A percentile compares a stretch with the other conserved stretches of the same genome.
phyloP scores from a whole-genome alignment of 2,329 filamentous ascomycete genomes.

The Sphaerulina musiva region DNA sequence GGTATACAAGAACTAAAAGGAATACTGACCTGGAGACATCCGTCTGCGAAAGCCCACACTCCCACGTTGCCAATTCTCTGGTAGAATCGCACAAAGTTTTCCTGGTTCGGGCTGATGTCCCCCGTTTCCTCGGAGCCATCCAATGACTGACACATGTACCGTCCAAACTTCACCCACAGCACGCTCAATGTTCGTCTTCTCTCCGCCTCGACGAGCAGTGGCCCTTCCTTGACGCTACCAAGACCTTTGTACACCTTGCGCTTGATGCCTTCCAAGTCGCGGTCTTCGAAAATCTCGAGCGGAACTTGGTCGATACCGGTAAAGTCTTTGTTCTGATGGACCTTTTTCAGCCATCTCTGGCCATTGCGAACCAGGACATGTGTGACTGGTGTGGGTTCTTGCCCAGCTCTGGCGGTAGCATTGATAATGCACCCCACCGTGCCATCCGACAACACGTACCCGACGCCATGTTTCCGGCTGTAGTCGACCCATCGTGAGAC shows the following conservation, averaged over 20 bases:
- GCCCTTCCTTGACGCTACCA: slow-evolving; percentile 31
- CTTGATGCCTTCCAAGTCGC: slow-evolving; percentile 56
- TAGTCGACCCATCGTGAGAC: slow-evolving; percentile 80
- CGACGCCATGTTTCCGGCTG: slow-evolving; percentile 77
- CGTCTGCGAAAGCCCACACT: slow-evolving; percentile 74
- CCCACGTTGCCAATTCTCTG: slow-evolving; percentile 75
- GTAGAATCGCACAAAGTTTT: slow-evolving; percentile 66
- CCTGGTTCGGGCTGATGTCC: slow-evolving; percentile 31
- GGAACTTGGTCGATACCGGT: slow-evolving; percentile 48
- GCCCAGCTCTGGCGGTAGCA: slow-evolving; percentile 34
- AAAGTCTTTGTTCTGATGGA: slow-evolving; percentile 48
- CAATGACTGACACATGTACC: slow-evolving; percentile 55
- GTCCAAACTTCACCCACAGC: slow-evolving; percentile 62
- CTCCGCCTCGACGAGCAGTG: slow-evolving; percentile 35
- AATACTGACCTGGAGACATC: slow-evolving; percentile 61
- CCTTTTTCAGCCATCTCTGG: slow-evolving; percentile 55
- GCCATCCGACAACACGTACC: slow-evolving; percentile 76
- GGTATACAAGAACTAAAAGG: too few species aligned
- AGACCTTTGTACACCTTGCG: slow-evolving; percentile 51
- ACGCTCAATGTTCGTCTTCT: slow-evolving; percentile 51
- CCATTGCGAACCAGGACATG: slow-evolving; percentile 66
- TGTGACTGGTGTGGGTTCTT: slow-evolving; percentile 52
- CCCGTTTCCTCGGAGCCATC: slow-evolving; percentile 39
- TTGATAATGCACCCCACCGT: slow-evolving; percentile 63
- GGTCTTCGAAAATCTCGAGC: slow-evolving; percentile 68